These are phyloP conservation scores for Delitschia confertaspora DNA, from an alignment of 495 filamentous ascomycete genomes.

Conservation along the genomic window DNA sequence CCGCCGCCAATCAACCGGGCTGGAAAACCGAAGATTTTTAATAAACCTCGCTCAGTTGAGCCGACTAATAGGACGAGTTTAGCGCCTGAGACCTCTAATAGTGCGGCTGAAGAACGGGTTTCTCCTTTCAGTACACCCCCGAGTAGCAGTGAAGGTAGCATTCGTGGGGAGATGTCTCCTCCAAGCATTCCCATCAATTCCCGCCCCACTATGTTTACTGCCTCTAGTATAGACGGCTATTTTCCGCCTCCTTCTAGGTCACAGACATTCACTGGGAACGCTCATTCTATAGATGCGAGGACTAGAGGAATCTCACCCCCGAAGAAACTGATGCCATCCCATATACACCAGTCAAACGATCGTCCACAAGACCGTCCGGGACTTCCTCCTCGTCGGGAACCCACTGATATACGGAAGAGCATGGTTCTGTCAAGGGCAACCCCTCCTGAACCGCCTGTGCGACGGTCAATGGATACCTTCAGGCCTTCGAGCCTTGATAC, in stretches of 20 bases:
- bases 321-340: constrained; percentile 6
- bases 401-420: constrained; percentile 17
- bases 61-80: constrained; percentile 23
- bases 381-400: constrained; percentile 49
- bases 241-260: constrained; percentile 35
- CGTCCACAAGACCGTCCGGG: constrained; percentile 48
- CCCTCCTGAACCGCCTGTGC: constrained; percentile 23
- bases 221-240: constrained; percentile 22
- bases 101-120: constrained; percentile 42
- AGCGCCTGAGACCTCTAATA: constrained; percentile 29
- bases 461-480: constrained; percentile 23
- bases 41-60: constrained; percentile 35
- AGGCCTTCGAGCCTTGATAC: constrained; percentile 8
- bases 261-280: constrained; percentile 32
- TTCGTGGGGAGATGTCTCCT: constrained; percentile 32
- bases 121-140: constrained; percentile 92
- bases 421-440: constrained; percentile 9
- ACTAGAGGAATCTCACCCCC: not conserved
- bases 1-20: constrained; percentile 73
- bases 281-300: constrained; percentile 37
- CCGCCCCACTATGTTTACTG: constrained; percentile 7
- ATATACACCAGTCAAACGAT: constrained; percentile 25
- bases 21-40: constrained; percentile 67
- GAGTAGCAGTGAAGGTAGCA: constrained; percentile 63
- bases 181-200: constrained; percentile 10